These are phyloP conservation scores for Neurospora tetraspora DNA, from an alignment of 495 filamentous ascomycete genomes.

Conservation along the genomic window DNA sequence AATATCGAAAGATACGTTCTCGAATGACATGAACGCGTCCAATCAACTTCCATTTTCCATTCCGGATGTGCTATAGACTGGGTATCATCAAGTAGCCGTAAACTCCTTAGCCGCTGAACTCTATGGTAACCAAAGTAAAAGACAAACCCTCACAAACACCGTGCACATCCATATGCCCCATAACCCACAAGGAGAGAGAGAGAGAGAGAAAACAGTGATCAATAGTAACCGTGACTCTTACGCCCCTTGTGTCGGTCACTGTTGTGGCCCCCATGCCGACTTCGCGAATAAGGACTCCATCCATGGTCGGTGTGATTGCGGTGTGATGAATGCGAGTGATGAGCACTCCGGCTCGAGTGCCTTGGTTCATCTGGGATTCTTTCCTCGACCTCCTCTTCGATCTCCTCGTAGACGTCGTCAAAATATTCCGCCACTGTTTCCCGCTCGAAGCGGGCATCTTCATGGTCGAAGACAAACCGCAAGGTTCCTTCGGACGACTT, in stretches of 20 bases:
- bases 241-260: slow-evolving; percentile 14
- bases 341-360: slow-evolving; percentile 13
- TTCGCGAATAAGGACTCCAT: slow-evolving; percentile 17
- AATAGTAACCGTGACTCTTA: slow-evolving; percentile 11
- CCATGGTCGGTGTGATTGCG: slow-evolving; percentile 12
- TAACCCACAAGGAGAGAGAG: not conserved
- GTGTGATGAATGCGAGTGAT: slow-evolving; percentile 5
- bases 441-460: slow-evolving; percentile 62
- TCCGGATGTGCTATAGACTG: not conserved
- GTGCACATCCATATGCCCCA: not conserved
- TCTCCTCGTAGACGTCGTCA: slow-evolving; percentile 69
- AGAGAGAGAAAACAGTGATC: not conserved
- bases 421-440: slow-evolving; percentile 56
- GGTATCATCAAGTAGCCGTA: not conserved
- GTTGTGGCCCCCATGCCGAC: slow-evolving; percentile 11
- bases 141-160: not conserved
- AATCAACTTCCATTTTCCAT: not conserved
- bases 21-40: not conserved
- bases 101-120: not conserved
- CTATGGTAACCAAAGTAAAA: not conserved
- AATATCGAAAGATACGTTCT: not conserved
- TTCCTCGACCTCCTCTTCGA: slow-evolving; percentile 55
- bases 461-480: slow-evolving; percentile 82
- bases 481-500: slow-evolving; percentile 66
- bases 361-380: slow-evolving; percentile 26